Base-by-base conservation (phyloP, 257 asterid species). In the Solanum lycopersicoides region DNA sequence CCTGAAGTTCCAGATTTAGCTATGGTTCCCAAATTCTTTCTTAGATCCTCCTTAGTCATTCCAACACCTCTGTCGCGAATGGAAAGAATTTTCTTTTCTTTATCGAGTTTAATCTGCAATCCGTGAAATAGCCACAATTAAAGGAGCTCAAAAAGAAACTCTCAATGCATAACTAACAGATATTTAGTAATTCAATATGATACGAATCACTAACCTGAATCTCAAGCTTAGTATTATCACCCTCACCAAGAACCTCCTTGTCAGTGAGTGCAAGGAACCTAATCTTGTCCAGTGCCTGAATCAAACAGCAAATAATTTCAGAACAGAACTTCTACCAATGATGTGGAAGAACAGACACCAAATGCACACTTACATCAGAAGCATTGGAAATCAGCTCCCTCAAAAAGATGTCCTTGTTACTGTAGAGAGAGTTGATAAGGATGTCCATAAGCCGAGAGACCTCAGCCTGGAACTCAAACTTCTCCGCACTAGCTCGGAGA, bases 1-100 rank as follows among this genome's bases (percentile, higher is more conserved):
- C 99, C 99, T 93, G 98, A 97, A 86, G 99, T 97, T 91, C 99
- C 98, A 86, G 99, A 97, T 80, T 97, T 97, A 44, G 99, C 99
- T 72, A 97, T 97, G 85, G 99, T 97, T 56, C 99, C 99, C 98
- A 97, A 91, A 87, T 95, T 95, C 95, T 97, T 97, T 84, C 95
- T 92, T 89, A 97, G 90, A 88, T 97, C 99, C 87, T 97, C 99
- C 90, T 97, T 97, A 39, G 99, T 97, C 99, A 97, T 95, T 83
- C 99, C 99, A 42, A 97, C 93, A 87, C 99, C 99, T 91, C 98
- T 91, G 87, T 97, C 99, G 53, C 98, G 99, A 82, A 97, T 94
- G 13, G 95, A 94, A 45, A 97, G 94, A 86, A 94, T 94, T 92
- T 94, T 97, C 88, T 95, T 95, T 89, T 95, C 99, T 89, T 97